Base-by-base conservation (phyloP, 495 filamentous ascomycete species). In the Aspergillus baeticus region DNA sequence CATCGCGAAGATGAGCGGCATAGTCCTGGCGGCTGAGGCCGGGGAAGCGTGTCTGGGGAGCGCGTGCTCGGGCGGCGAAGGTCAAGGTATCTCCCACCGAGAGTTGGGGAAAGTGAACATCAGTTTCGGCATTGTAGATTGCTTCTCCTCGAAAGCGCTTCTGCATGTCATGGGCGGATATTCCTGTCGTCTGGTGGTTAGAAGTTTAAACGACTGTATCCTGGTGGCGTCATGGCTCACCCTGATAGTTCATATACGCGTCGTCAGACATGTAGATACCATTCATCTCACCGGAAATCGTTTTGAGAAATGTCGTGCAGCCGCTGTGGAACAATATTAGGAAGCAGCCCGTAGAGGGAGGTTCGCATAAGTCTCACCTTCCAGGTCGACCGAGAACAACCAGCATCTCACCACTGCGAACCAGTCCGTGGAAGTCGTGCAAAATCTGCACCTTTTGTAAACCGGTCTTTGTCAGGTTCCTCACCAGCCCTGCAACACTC, bases 401-500 rank as follows among this genome's bases (percentile, higher is more conserved):
- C 35, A 94, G 72, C 85, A 90, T 91, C 74, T 94, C 90, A 15
- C 90, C 90, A 22, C 81, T 84, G 58, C 81, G 80, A 2, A 92
- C 76, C 4, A 91, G 65, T 2, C 89, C 90, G 50, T 88, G 85
- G 62, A 92, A 89, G 29, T 83, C 72, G 22, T 81, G 81, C 29
- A 94, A 73, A 50, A 92, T 92, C 29, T 89, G 70, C 66, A 87
- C 85, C 63, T 81, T 79, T 33, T 82, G 70, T 64, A 80, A 75
- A 2, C 76, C 75, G 20, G 73, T 68, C 17, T 78, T 78, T 36
- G 70, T 63, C 5, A 79, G n/a, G 34, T 61, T 60, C 48, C 75
- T 76, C 21, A 77, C 63, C 8, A 83, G 47, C 6, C 78, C 77
- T 17, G 73, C 74, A 10, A 74, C 61, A 56, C 85, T 79, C 36